Evolutionary conservation across 2,329 filamentous ascomycete genomes (phyloP).

Genomic region (Pseudogymnoascus destructans): DNA sequence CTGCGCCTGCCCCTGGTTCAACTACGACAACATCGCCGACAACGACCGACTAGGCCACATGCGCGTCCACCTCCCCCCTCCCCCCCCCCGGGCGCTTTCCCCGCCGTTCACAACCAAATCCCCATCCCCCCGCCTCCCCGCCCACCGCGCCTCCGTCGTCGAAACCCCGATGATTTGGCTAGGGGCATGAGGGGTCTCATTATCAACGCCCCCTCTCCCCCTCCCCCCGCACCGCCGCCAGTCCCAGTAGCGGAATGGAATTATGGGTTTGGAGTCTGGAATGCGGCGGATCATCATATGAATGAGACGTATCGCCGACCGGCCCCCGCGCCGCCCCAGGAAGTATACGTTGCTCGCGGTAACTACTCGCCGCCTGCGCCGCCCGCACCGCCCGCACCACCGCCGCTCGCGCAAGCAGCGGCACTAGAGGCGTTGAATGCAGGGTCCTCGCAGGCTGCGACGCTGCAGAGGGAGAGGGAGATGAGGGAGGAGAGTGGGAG

Average conservation of each 20-base stretch:
- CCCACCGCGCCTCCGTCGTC: not conserved
- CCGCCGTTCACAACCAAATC: not conserved
- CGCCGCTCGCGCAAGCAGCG: not conserved
- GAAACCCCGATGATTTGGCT: slow-evolving; percentile 33
- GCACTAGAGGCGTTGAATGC: slow-evolving; percentile 16
- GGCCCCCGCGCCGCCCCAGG: slow-evolving; percentile 19
- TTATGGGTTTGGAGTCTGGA: slow-evolving; percentile 37
- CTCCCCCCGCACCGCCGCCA: not conserved
- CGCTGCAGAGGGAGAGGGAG: slow-evolving; percentile 8
- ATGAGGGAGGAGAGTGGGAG: too few relatives aligned
- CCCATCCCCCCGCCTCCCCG: not conserved
- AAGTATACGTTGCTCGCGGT: not conserved
- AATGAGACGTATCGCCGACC: slow-evolving; percentile 42
- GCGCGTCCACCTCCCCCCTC: slow-evolving; percentile 29
- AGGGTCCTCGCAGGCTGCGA: slow-evolving; percentile 19
- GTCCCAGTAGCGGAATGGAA: slow-evolving; percentile 27
- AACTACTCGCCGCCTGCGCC: not conserved
- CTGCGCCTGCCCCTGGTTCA: slow-evolving; percentile 74
- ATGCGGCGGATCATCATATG: slow-evolving; percentile 44
- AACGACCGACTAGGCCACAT: slow-evolving; percentile 42
- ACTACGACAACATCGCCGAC: slow-evolving; percentile 42
- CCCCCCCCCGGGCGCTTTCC: not conserved
- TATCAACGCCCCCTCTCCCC: slow-evolving; percentile 19
- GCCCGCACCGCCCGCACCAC: slow-evolving; percentile 12
- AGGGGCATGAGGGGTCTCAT: slow-evolving; percentile 36